These are phyloP conservation scores for Lagenidium giganteum DNA, from an alignment of 352 stramenopile species.

Conservation along the genomic window DNA sequence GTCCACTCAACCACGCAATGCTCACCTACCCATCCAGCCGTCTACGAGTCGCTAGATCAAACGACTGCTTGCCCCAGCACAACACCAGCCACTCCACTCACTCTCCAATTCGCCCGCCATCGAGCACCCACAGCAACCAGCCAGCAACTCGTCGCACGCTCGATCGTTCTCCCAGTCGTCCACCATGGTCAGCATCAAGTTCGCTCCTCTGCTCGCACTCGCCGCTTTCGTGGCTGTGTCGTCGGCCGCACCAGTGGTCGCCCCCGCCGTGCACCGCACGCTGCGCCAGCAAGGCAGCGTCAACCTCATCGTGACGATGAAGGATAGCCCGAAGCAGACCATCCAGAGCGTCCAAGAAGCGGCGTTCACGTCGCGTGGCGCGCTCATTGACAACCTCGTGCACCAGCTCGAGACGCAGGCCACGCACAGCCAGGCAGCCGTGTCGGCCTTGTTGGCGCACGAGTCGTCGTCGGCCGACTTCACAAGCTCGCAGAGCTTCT, in stretches of 20 bases:
- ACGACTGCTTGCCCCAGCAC: no score
- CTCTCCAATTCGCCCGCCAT: no score
- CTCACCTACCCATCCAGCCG: no score
- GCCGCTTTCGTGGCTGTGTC: no score
- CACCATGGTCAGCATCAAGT: slow-evolving; percentile 14
- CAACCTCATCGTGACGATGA: slow-evolving; percentile 28
- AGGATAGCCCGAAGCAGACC: slow-evolving; percentile 11
- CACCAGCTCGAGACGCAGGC: slow-evolving; percentile 1
- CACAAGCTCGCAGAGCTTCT: slow-evolving; percentile 17
- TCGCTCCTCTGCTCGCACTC: slow-evolving; percentile 10
- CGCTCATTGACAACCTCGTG: slow-evolving; percentile 8
- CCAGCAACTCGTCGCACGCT: no score
- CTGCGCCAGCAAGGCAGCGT: slow-evolving; percentile 23
- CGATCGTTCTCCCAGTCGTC: no score
- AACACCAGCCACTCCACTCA: no score
- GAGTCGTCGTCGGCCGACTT: slow-evolving; percentile 6
- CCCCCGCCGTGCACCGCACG: slow-evolving; percentile 18
- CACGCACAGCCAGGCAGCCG: not conserved
- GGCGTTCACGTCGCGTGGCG: slow-evolving; percentile 8
- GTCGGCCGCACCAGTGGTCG: no score
- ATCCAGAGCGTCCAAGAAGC: slow-evolving; percentile 14
- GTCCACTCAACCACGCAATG: no score
- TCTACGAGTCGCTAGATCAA: no score
- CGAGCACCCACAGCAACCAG: no score
- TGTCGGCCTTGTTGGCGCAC: slow-evolving; percentile 5